Evolutionary conservation across 148 eudicot species (phyloP).

Genomic region (Camellia sinensis): DNA sequence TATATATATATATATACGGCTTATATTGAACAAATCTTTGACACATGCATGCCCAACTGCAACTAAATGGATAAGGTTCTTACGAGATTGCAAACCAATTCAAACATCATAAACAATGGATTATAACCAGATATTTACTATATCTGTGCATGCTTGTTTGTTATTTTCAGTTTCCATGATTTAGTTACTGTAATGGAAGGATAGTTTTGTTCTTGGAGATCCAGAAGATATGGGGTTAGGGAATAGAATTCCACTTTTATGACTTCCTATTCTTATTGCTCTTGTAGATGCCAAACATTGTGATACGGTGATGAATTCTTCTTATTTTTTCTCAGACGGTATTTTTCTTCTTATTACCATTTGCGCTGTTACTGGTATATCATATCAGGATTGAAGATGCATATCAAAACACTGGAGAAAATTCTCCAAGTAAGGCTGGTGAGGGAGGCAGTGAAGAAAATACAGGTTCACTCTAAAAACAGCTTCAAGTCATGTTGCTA

Average conservation of each 20-base stretch:
- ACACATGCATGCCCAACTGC: not conserved
- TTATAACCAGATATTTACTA: not conserved
- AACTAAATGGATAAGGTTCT: not conserved
- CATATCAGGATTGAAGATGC: slow-evolving; percentile 20
- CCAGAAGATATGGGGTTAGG: not conserved
- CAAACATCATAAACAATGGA: not conserved
- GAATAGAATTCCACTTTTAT: not conserved
- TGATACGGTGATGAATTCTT: slow-evolving; percentile 1
- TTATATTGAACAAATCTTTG: not conserved
- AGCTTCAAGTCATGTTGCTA: not conserved
- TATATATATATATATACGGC: not conserved
- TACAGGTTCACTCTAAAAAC: slow-evolving; percentile 16
- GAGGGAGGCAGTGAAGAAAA: slow-evolving; percentile 11
- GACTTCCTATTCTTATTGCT: not conserved
- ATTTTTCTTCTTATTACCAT: not conserved
- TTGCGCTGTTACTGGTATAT: slow-evolving; percentile 11
- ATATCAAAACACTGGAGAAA: slow-evolving; percentile 10
- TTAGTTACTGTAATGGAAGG: not conserved
- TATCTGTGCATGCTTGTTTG: not conserved
- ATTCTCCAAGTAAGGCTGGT: slow-evolving; percentile 17
- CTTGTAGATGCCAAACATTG: not conserved
- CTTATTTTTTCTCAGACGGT: not conserved
- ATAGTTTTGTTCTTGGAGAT: not conserved
- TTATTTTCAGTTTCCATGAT: slow-evolving; percentile 2
- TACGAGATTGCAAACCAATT: not conserved